A percentile compares a stretch with the other conserved stretches of the same genome.
phyloP scores from a whole-genome alignment of 208 protist genomes.

The Leishmania arabica region DNA sequence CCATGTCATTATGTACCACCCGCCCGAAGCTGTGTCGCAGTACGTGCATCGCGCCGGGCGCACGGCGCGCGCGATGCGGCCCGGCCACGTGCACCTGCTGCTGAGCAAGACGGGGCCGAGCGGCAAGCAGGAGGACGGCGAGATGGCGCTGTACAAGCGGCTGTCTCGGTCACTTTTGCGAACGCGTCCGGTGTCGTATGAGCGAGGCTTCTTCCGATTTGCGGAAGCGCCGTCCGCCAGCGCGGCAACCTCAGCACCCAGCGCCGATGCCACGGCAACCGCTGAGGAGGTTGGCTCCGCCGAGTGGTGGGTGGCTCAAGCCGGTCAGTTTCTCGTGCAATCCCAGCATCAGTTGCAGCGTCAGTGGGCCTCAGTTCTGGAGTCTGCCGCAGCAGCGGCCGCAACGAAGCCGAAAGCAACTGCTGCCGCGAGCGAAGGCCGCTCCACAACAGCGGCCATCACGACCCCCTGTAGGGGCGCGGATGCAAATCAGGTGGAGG shows the following conservation, averaged over 20 bases:
- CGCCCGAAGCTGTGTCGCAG: conserved; percentile 89
- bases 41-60: conserved; percentile 97
- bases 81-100: conserved; percentile 79
- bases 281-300: conserved; percentile 13
- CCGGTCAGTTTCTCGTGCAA: conserved; percentile 38
- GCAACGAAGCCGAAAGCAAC: conserved; percentile 9
- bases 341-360: conserved; percentile 54
- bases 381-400: conserved; percentile 28
- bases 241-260: not conserved
- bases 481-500: not conserved
- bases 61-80: conserved; percentile 94
- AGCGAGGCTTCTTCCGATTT: conserved; percentile 86
- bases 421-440: not conserved
- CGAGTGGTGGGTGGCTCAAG: conserved; percentile 63
- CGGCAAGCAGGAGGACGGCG: conserved; percentile 63
- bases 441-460: not conserved
- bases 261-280: not conserved
- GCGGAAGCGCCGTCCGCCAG: conserved; percentile 24
- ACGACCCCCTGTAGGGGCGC: not conserved
- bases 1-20: conserved; percentile 92
- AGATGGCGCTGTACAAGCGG: conserved; percentile 72
- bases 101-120: conserved; percentile 73
- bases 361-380: conserved; percentile 61
- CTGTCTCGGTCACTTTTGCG: conserved; percentile 56
- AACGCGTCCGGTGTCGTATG: conserved; percentile 68